Evolutionary conservation across 352 stramenopile genomes (phyloP), one percentile per base, ranked within the genome.

Genomic region (Lagenidium giganteum): DNA sequence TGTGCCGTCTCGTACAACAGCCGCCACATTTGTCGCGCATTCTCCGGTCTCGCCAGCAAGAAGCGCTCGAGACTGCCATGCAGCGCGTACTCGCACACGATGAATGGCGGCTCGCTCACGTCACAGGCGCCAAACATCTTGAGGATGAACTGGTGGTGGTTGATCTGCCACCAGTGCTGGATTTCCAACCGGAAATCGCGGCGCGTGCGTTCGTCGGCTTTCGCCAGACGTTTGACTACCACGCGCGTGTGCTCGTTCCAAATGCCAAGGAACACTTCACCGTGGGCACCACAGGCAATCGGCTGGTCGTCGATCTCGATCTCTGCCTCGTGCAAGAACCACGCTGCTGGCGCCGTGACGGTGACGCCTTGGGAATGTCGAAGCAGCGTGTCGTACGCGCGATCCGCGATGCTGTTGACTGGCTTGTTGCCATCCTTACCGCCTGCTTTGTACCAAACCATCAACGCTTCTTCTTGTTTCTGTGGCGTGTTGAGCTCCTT

Each of bases 141-240:
- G 25, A 64, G 4, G 4, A 67, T 31, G 42, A 64, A 28, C 8
- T 47, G 57, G 30, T 67, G 57, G 8, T 20, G 48, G n/a, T 64
- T 12, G 3, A 18, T 29, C 21, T 50, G 44, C 57, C 57, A 67
- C 25, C n/a, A n/a, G n/a, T n/a, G n/a, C n/a, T n/a, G n/a, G n/a
- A n/a, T n/a, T n/a, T n/a, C n/a, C n/a, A n/a, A n/a, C n/a, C n/a
- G n/a, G n/a, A n/a, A n/a, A n/a, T n/a, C n/a, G n/a, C n/a, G n/a
- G n/a, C n/a, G n/a, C n/a, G n/a, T n/a, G n/a, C n/a, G n/a, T n/a
- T n/a, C n/a, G n/a, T n/a, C n/a, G n/a, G n/a, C n/a, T n/a, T n/a
- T n/a, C n/a, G n/a, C n/a, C n/a, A n/a, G n/a, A n/a, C n/a, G n/a
- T 25, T 47, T 47, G 27, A 47, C 28, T 5, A 47, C 40, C 9